A percentile compares a stretch with the other conserved stretches of the same genome.
Conservation (phyloP, 1,139 yeast species). For the Pichia sp. region DNA sequence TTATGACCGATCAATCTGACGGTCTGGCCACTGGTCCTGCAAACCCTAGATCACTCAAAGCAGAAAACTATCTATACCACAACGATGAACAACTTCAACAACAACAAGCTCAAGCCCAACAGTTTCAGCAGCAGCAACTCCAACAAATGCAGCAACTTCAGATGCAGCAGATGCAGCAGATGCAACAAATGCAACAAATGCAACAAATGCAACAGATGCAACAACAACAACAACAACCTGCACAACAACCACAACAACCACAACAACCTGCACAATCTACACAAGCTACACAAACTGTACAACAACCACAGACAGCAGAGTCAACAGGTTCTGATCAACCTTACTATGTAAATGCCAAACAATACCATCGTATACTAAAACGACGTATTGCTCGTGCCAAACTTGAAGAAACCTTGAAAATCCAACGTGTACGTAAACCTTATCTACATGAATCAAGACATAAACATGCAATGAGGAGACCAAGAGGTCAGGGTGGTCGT, state of each 20-base stretch:
- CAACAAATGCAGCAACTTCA: neutral
- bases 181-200: neutral
- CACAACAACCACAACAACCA: conserved; percentile 1
- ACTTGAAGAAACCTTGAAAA: conserved; percentile 79
- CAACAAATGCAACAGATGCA: neutral
- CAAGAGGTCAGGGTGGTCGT: conserved; percentile 98
- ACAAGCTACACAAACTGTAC: too few species aligned
- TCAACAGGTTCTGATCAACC: conserved; percentile 58
- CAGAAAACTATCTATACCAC: neutral
- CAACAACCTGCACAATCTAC: conserved; percentile 1
- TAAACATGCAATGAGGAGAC: conserved; percentile 98
- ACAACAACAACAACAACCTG: conserved; percentile 1
- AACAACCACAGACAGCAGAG: neutral
- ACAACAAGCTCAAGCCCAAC: neutral
- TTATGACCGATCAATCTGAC: conserved; percentile 1
- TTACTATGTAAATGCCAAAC: conserved; percentile 95
- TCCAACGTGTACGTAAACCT: conserved; percentile 87
- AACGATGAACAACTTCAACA: neutral
- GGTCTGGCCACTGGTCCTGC: neutral
- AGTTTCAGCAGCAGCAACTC: conserved; percentile 1
- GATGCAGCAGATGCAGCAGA: neutral
- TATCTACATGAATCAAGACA: conserved; percentile 96
- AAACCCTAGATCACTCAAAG: neutral
- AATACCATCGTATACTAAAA: conserved; percentile 88
- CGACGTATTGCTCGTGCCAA: conserved; percentile 91